Evolutionary conservation across 805 yeast species (phyloP), one percentile per base, ranked within the genome.

Genomic region (Teunomyces stri): DNA sequence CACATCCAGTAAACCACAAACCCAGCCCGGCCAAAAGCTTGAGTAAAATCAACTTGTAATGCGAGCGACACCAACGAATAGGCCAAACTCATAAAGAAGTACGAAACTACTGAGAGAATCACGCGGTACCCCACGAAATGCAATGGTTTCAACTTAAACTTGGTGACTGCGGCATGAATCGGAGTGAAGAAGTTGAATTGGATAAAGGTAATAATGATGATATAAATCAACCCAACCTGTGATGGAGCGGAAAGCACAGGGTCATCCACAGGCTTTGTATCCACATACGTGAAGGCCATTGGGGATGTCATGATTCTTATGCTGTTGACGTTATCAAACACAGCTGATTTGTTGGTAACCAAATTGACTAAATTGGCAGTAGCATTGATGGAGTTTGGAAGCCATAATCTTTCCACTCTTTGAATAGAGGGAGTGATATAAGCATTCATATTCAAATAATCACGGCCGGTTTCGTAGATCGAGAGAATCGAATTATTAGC

Each of bases 1-100:
- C 81, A 54, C 79, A 84, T 75, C 95, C 95, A 88, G 51, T 78
- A 79, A 1, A 87, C 82, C 34, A 87, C 75, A 63, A 87, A 87
- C 0, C 95, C 95, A 6, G 82, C 79, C 27, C 65, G 71, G 1
- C 89, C 90, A 68, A 80, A 86, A 0, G 87, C 66, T 2, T 45
- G 57, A 11, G 79, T 74, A 60, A 84, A 78, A 55, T 80, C 78
- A 27, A 85, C 74, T 57, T 85, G 89, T 70, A 81, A 83, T 1
- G 87, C 88, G 13, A 85, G 78, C 33, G 87, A 76, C 4, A 87
- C 80, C 29, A 80, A 65, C 21, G 83, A 74, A 56, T 78, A 79
- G 42, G 80, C 76, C 33, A 87, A 65, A 18, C 89, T 78, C 21
- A 85, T 57, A 18, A 85, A 55, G 42, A 87, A 68, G 55, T 74